Percentiles rank a stretch among this genome's conserved stretches.
Conservation (phyloP, 2,329 filamentous ascomycete genomes). For the Colletotrichum sp. region DNA sequence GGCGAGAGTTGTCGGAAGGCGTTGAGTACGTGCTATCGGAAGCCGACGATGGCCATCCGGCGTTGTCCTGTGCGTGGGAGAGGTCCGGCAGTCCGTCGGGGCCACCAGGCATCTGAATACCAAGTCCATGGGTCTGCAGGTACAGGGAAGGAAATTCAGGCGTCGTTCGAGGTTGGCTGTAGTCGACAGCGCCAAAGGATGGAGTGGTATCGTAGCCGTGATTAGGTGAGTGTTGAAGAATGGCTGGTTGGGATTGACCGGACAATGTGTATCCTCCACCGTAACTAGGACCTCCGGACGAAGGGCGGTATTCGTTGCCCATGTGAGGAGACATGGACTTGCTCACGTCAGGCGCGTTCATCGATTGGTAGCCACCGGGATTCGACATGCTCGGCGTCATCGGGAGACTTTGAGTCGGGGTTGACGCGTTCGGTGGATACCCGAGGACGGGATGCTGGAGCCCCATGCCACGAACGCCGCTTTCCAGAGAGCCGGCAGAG, state of each 20-base stretch:
- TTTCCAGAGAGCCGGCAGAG: constrained; percentile 20
- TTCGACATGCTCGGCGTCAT: constrained; percentile 19
- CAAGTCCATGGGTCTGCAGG: constrained; percentile 16
- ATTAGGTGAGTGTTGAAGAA: constrained; percentile 7
- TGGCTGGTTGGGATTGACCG: background rate
- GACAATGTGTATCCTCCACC: constrained; percentile 16
- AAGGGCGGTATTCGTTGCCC: constrained; percentile 18
- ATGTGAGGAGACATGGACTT: constrained; percentile 20
- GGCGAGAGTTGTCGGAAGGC: constrained; percentile 42
- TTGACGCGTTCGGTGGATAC: constrained; percentile 7
- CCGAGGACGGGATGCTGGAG: constrained; percentile 14
- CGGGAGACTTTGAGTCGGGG: constrained; percentile 3
- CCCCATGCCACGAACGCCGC: background rate
- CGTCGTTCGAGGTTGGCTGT: constrained; percentile 21
- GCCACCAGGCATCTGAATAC: constrained; percentile 3
- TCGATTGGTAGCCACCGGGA: constrained; percentile 4
- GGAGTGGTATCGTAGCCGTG: constrained; percentile 3
- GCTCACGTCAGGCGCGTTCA: constrained; percentile 3
- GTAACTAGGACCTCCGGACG: constrained; percentile 15
- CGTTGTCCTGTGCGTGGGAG: constrained; percentile 35
- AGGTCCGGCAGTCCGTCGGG: constrained; percentile 18
- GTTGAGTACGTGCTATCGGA: constrained; percentile 54
- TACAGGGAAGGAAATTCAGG: constrained; percentile 12
- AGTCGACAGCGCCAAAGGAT: constrained; percentile 10
- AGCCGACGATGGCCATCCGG: constrained; percentile 50